Evolutionary conservation across 768 basidiomycete genomes (phyloP), one percentile per base, ranked within the genome.

Genomic region (Kwoniella botswanensis): DNA sequence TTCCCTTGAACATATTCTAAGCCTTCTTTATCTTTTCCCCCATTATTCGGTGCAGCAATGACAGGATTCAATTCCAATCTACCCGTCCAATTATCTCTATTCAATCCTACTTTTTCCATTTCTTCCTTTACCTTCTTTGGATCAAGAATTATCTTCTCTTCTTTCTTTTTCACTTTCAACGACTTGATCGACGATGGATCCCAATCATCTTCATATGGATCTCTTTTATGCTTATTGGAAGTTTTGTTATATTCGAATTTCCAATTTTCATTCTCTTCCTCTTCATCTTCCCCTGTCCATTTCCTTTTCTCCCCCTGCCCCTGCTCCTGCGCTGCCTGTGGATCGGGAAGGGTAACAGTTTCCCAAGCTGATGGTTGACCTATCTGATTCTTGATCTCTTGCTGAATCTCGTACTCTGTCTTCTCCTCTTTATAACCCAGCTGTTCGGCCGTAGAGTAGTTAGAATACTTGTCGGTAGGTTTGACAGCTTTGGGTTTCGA

Each of bases 361-460:
- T 69, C 67, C 61, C 68, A 64, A 18, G 22, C 35, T 13, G 69
- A 70, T 11, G 65, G 72, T 44, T 69, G 62, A 4, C 67, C 74
- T 22, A 67, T 60, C 1, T 61, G 63, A 17, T 70, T 71, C 15
- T 64, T 66, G 57, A 73, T 62, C 24, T 73, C 73, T 50, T 87
- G 85, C 65, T 89, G 88, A 1, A 86, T 85, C 76, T 90, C 90
- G 0, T 87, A 88, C 18, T 85, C 85, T 41, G 87, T 77, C 61
- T 87, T 85, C 71, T 91, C 91, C 11, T 86, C 89, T 12, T 75
- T 85, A 76, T 88, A 90, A 1, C 95, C 95, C 1, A 98, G 86
- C 1, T 90, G 92, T 62, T 88, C 90, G 0, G 95, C 90, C 0
- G 93, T 94, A 12, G 93, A 89, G 83, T 98, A 99, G 82, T 96